These are phyloP conservation scores for Mycena floridula DNA, from an alignment of 768 basidiomycete species.

Conservation along the genomic window DNA sequence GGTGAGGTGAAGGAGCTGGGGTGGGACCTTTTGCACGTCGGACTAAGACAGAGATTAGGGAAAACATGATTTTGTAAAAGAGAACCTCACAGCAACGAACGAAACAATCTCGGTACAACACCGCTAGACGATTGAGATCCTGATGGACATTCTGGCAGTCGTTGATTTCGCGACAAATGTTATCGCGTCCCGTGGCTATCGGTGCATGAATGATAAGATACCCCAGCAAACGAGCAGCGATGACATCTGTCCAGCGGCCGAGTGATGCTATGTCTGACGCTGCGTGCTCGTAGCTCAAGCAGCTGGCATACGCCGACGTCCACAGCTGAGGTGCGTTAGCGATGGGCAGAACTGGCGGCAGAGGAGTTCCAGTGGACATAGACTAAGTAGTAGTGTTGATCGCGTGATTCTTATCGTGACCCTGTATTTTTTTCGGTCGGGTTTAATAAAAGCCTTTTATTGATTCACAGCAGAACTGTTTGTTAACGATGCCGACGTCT, in stretches of 20 bases:
- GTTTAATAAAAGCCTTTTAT: no score
- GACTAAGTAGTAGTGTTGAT: no score
- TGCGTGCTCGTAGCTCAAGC: background rate
- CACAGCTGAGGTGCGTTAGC: background rate
- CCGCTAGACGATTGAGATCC: background rate
- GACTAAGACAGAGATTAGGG: conserved; percentile 6
- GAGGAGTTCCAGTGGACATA: no score
- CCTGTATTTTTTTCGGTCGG: no score
- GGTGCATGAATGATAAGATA: background rate
- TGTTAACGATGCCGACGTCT: conserved; percentile 49
- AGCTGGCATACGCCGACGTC: background rate
- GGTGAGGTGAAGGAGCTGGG: conserved; percentile 9
- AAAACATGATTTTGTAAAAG: background rate
- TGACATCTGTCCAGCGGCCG: background rate
- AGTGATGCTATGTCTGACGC: background rate
- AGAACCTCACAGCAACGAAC: background rate
- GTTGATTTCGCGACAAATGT: background rate
- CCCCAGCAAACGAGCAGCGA: background rate
- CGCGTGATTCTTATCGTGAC: no score
- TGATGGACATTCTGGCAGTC: background rate
- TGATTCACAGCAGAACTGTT: no score
- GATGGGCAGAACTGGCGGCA: background rate
- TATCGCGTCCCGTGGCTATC: background rate
- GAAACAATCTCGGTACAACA: background rate
- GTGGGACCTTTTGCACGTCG: conserved; percentile 11